phyloP scores from a whole-genome alignment of 257 asterid genomes.

The Primulina huaijiensis region DNA sequence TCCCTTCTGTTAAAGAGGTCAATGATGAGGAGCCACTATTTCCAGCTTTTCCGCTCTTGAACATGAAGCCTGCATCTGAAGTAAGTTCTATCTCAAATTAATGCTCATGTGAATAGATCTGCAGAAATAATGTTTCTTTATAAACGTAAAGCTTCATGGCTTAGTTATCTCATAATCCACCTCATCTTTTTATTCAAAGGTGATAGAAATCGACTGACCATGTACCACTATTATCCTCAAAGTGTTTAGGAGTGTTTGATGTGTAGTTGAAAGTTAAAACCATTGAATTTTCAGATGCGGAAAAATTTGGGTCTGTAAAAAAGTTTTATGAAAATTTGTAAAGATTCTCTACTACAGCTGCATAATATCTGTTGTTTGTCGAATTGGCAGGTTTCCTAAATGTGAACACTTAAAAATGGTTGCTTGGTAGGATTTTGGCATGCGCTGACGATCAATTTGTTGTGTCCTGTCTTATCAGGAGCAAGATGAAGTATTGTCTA shows the following conservation, averaged over 20 bases:
- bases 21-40: constrained; percentile 89
- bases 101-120: constrained; percentile 15
- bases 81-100: constrained; percentile 32
- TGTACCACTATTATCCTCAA: neutral
- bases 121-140: constrained; percentile 8
- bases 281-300: no score
- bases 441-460: constrained; percentile 10
- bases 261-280: neutral
- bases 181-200: neutral
- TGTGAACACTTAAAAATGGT: no score
- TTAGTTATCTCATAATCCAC: neutral
- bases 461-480: constrained; percentile 40
- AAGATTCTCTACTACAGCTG: no score
- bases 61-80: constrained; percentile 55
- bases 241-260: neutral
- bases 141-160: neutral
- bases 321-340: no score
- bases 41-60: constrained; percentile 67
- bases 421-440: constrained; percentile 1
- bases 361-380: no score
- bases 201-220: constrained; percentile 7
- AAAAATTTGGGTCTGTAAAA: no score
- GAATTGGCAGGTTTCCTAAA: no score
- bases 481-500: constrained; percentile 53
- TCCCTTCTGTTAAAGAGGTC: constrained; percentile 94